Conservation (phyloP, 495 filamentous ascomycete genomes). For the Hypomontagnella monticulosa region DNA sequence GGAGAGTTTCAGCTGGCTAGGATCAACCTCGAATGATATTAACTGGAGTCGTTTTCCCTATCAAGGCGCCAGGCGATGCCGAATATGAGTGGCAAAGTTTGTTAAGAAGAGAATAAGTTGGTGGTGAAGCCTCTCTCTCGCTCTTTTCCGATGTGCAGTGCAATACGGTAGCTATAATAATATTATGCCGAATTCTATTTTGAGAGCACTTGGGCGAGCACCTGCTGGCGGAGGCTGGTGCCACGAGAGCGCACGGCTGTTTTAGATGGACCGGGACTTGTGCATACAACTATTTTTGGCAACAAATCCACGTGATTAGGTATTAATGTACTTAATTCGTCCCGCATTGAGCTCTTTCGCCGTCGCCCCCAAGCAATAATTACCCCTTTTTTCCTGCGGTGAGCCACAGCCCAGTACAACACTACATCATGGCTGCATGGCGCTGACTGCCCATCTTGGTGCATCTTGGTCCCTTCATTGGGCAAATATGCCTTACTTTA, state of each 20-base stretch:
- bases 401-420: not conserved
- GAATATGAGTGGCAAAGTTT: slow-evolving; percentile 24
- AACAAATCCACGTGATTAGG: slow-evolving; percentile 28
- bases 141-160: slow-evolving; percentile 16
- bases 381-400: too few species aligned
- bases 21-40: too few species aligned
- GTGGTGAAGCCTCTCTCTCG: slow-evolving; percentile 19
- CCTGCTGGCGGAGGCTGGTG: slow-evolving; percentile 33
- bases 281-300: slow-evolving; percentile 27
- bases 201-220: slow-evolving; percentile 31
- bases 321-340: too few species aligned
- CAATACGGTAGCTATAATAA: slow-evolving; percentile 16
- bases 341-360: too few species aligned
- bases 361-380: too few species aligned
- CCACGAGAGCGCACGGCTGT: slow-evolving; percentile 40
- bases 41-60: not conserved
- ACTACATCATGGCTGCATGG: slow-evolving; percentile 1
- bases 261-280: slow-evolving; percentile 41
- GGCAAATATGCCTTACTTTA: slow-evolving; percentile 9
- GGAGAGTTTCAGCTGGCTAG: too few species aligned
- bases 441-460: not conserved
- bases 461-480: slow-evolving; percentile 16
- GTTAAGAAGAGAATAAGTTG: slow-evolving; percentile 18
- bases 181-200: slow-evolving; percentile 44
- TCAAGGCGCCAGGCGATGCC: not conserved